phyloP scores from a whole-genome alignment of 495 filamentous ascomycete genomes.

The Aspergillus sclerotiicarbonarius region DNA sequence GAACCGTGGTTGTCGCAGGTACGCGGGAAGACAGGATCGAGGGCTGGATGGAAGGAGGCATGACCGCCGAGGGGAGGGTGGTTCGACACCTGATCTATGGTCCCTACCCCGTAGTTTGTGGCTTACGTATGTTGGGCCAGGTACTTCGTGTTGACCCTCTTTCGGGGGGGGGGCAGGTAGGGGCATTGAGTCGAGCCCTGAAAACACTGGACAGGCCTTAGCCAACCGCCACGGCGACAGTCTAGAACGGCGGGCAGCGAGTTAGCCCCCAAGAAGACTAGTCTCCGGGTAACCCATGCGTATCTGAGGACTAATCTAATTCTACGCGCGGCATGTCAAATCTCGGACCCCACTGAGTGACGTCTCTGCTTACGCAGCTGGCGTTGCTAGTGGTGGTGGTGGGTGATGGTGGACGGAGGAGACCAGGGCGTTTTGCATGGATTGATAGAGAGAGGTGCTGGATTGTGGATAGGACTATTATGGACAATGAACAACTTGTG shows the following conservation, averaged over 20 bases:
- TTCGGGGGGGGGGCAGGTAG: background rate
- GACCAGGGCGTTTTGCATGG: too few relatives aligned
- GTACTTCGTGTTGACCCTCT: background rate
- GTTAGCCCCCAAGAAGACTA: background rate
- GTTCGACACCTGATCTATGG: conserved; percentile 10
- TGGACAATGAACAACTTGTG: too few relatives aligned
- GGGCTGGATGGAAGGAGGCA: too few relatives aligned
- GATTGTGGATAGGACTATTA: too few relatives aligned
- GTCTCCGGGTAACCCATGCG: conserved; percentile 5
- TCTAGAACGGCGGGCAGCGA: background rate
- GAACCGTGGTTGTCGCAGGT: too few relatives aligned
- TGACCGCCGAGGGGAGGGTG: background rate
- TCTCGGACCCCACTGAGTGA: conserved; percentile 22
- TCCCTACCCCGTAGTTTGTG: conserved; percentile 13
- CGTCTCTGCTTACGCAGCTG: conserved; percentile 26
- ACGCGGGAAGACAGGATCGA: too few relatives aligned
- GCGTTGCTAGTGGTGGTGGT: conserved; percentile 1
- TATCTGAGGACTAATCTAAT: conserved; percentile 6
- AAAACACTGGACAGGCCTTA: background rate
- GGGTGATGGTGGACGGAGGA: background rate
- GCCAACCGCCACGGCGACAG: background rate
- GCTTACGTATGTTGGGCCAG: conserved; percentile 15
- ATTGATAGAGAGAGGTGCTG: background rate
- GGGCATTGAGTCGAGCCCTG: background rate
- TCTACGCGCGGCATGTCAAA: conserved; percentile 14